A percentile compares a stretch with the other conserved stretches of the same genome.
phyloP scores from a whole-genome alignment of 345 rosid species.

The Populus pruinosa region DNA sequence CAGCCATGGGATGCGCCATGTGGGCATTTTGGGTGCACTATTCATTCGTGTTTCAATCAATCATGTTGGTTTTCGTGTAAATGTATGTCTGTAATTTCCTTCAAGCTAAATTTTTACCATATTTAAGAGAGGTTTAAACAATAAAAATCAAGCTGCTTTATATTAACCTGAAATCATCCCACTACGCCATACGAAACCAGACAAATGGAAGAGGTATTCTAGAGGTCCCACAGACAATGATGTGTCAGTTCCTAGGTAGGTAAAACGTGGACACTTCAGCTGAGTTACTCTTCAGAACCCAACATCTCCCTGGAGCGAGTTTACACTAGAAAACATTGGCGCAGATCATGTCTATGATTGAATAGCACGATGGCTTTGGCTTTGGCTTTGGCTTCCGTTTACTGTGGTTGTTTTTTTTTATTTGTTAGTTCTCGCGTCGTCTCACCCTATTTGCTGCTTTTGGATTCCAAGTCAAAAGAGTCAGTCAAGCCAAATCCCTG shows the following conservation, averaged over 20 bases:
- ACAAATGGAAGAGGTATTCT: not conserved
- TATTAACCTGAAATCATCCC: no score
- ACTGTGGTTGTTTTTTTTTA: slow-evolving; percentile 1
- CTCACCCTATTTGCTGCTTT: slow-evolving; percentile 9
- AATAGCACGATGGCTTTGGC: not conserved
- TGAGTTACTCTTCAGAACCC: not conserved
- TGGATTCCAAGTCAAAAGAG: slow-evolving; percentile 61
- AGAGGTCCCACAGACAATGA: not conserved
- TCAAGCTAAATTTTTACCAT: no score
- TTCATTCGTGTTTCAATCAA: no score
- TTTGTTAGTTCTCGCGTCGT: not conserved
- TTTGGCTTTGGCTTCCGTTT: not conserved
- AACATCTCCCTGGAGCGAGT: slow-evolving; percentile 9
- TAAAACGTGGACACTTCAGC: slow-evolving; percentile 18
- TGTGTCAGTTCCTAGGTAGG: slow-evolving; percentile 9
- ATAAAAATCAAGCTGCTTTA: no score
- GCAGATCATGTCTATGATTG: slow-evolving; percentile 6
- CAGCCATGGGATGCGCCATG: no score
- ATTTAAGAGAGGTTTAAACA: no score
- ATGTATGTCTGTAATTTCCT: no score
- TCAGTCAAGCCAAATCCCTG: slow-evolving; percentile 45
- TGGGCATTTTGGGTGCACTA: no score
- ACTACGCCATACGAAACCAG: no score
- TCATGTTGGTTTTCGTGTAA: no score
- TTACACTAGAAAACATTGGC: not conserved